Base-by-base conservation (phyloP, 2,329 filamentous ascomycete species). In the Penicillium sp. region DNA sequence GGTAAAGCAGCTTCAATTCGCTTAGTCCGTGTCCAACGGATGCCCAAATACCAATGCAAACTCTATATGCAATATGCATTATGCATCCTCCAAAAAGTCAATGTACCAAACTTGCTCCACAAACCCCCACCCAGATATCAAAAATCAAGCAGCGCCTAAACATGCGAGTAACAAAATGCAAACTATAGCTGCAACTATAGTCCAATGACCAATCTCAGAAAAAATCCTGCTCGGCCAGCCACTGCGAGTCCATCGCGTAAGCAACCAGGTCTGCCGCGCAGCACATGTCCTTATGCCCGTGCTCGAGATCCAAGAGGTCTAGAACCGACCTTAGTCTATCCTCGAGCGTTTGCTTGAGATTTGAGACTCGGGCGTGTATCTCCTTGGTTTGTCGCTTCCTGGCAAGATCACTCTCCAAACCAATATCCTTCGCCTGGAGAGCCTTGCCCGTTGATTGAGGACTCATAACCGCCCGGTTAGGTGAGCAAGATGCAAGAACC, bases 231-330 rank as follows among this genome's bases (percentile, higher is more conserved):
- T 77, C 75, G 3, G 63, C 67, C 54, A 79, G 58, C 77, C 77
- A 79, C 42, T 74, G 68, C 22, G 73, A 74, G 51, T 78, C 76
- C 67, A 79, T 78, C 8, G 76, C 77, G 60, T 77, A 78, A 11
- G 77, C 76, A 6, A 79, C 75, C 41, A 79, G 59, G 64, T 79
- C 77, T 11, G 76, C 76, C 1, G 77, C 75, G 67, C 76, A 78
- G 48, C 73, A 77, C 72, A 79, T 75, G 35, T 76, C 74, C 45
- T 77, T 73, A 54, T 75, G 71, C 5, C 76, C 75, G 31, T 73
- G 59, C 48, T 78, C 72, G 5, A 78, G 58, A 61, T 78, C 71
- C 31, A 79, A 62, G 31, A 79, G 70, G 17, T 71, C 69, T 17
- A 76, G 63, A 25, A 77, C 70, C 4, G 66, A 57, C 8, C 68